Percentiles rank a stretch among this genome's conserved stretches.
phyloP scores from a whole-genome alignment of 2,329 filamentous ascomycete species.

The Colletotrichum spinosum region DNA sequence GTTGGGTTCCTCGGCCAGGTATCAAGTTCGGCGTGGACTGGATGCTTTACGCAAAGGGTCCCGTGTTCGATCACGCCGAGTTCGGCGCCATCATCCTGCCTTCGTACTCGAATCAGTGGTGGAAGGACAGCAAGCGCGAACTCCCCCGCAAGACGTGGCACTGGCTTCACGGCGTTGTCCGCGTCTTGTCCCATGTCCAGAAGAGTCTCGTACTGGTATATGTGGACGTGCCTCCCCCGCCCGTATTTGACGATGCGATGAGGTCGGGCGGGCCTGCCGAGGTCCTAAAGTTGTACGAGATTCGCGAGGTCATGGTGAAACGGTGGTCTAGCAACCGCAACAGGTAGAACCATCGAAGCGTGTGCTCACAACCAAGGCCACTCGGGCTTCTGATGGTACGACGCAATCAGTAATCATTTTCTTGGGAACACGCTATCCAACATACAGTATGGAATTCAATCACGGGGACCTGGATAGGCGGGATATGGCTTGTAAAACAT shows the following conservation, averaged over 20 bases:
- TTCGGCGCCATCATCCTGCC: slow-evolving; percentile 90
- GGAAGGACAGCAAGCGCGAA: slow-evolving; percentile 69
- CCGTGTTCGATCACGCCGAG: slow-evolving; percentile 94
- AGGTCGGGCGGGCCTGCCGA: slow-evolving; percentile 67
- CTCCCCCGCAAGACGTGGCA: slow-evolving; percentile 72
- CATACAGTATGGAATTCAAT: no score
- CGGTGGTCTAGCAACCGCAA: slow-evolving; percentile 89
- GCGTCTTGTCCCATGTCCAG: slow-evolving; percentile 88
- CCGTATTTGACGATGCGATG: slow-evolving; percentile 56
- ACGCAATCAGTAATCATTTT: no score
- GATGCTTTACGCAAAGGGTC: slow-evolving; percentile 92
- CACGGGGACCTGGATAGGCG: no score
- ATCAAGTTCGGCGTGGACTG: slow-evolving; percentile 97
- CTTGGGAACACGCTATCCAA: no score
- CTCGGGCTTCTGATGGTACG: no score
- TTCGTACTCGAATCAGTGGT: slow-evolving; percentile 80
- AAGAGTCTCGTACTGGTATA: slow-evolving; percentile 93
- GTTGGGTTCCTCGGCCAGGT: slow-evolving; percentile 92
- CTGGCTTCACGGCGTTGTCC: slow-evolving; percentile 89
- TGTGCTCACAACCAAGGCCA: no score
- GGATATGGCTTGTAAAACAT: no score
- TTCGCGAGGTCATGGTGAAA: slow-evolving; percentile 84
- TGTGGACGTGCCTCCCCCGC: slow-evolving; percentile 85
- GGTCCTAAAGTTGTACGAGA: slow-evolving; percentile 75
- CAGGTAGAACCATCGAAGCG: slow-evolving; percentile 44